These are phyloP conservation scores for Aspergillus sp. DNA, from an alignment of 2,329 filamentous ascomycete species.

Conservation along the genomic window DNA sequence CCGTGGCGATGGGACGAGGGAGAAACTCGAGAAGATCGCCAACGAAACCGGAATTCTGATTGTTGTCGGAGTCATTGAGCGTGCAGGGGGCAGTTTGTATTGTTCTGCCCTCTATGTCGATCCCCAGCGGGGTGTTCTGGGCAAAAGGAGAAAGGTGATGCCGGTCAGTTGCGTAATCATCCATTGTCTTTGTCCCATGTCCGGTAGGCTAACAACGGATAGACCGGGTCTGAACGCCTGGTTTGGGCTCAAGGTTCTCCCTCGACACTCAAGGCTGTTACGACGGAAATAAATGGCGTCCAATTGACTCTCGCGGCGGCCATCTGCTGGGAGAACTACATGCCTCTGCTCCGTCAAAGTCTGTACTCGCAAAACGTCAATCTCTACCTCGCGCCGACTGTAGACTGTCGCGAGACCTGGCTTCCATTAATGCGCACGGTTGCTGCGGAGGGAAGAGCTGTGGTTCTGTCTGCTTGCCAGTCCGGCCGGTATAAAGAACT, in stretches of 20 bases:
- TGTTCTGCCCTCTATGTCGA: slow-evolving; percentile 82
- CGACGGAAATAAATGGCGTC: slow-evolving; percentile 74
- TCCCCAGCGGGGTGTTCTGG: slow-evolving; percentile 68
- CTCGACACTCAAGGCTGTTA: slow-evolving; percentile 74
- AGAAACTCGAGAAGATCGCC: slow-evolving; percentile 75
- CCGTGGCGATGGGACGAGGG: slow-evolving; percentile 73
- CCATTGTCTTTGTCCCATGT: neutral
- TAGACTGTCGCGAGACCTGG: slow-evolving; percentile 83
- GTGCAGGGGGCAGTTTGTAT: slow-evolving; percentile 77
- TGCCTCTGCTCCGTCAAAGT: slow-evolving; percentile 81
- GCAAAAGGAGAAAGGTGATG: slow-evolving; percentile 90
- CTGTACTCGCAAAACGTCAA: slow-evolving; percentile 91
- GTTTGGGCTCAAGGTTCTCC: slow-evolving; percentile 87
- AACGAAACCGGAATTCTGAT: slow-evolving; percentile 78
- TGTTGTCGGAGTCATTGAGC: slow-evolving; percentile 77
- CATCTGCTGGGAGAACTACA: slow-evolving; percentile 97
- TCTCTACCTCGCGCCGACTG: slow-evolving; percentile 85
- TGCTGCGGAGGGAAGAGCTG: slow-evolving; percentile 77
- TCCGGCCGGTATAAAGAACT: slow-evolving; percentile 63
- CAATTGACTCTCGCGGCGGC: slow-evolving; percentile 79
- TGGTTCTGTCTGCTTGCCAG: slow-evolving; percentile 85
- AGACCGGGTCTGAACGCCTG: slow-evolving; percentile 77
- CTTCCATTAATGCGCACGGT: slow-evolving; percentile 77
- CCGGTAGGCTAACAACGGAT: neutral
- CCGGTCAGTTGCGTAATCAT: slow-evolving; percentile 57